phyloP scores from a whole-genome alignment of 768 basidiomycete genomes.

The Boletus fagicola region DNA sequence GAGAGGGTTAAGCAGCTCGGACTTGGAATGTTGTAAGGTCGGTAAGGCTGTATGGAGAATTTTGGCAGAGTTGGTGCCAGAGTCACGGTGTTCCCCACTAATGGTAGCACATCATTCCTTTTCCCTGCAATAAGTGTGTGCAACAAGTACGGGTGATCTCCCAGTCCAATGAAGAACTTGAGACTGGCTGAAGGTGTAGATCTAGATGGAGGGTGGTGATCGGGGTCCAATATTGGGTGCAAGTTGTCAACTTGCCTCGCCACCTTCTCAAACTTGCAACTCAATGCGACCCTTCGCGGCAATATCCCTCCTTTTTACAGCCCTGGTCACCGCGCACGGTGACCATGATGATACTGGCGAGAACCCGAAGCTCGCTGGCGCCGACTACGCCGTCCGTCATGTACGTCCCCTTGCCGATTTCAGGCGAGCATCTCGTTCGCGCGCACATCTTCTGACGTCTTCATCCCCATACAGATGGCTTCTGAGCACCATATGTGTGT shows the following conservation, averaged over 20 bases:
- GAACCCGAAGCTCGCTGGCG: slow-evolving; percentile 49
- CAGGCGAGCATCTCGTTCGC: slow-evolving; percentile 1
- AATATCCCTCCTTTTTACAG: slow-evolving; percentile 38
- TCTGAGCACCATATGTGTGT: slow-evolving; percentile 82
- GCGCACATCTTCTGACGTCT: slow-evolving; percentile 13
- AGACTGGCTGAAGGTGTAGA: too few relatives aligned
- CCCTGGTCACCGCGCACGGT: slow-evolving; percentile 52
- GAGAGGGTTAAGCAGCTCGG: too few relatives aligned
- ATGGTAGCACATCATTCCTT: too few relatives aligned
- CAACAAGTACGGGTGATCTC: too few relatives aligned
- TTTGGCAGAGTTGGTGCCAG: too few relatives aligned
- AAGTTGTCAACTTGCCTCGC: not conserved
- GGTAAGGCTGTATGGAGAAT: too few relatives aligned
- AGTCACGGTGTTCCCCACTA: too few relatives aligned
- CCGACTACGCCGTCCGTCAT: slow-evolving; percentile 82
- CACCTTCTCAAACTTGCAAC: slow-evolving; percentile 11
- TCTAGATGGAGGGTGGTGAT: slow-evolving; percentile 14
- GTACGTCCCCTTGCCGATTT: slow-evolving; percentile 49
- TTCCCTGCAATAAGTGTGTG: too few relatives aligned
- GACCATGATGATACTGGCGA: slow-evolving; percentile 57
- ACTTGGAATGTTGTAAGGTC: too few relatives aligned
- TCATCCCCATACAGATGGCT: slow-evolving; percentile 63
- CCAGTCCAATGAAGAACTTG: too few relatives aligned
- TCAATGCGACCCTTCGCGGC: slow-evolving; percentile 49
- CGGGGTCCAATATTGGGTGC: slow-evolving; percentile 17